Evolutionary conservation across 192 early-diverging fungal species (phyloP).

Genomic region (Pilaira anomala): DNA sequence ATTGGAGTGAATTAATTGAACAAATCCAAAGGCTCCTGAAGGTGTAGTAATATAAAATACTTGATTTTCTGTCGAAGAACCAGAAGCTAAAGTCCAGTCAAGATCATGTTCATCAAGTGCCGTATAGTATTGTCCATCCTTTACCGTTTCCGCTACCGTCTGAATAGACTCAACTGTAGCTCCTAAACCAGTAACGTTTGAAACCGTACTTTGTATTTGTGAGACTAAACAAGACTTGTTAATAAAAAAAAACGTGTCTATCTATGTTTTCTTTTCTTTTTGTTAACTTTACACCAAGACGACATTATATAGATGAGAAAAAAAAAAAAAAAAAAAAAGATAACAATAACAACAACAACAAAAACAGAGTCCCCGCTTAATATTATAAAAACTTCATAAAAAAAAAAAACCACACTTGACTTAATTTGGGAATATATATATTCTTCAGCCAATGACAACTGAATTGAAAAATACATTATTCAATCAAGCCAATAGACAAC

Average conservation of each 20-base stretch:
- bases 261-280: background rate
- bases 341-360: background rate
- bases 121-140: conserved; percentile 42
- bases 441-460: too few species aligned
- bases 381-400: too few species aligned
- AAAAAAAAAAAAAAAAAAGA: background rate
- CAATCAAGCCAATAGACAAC: too few species aligned
- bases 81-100: conserved; percentile 65
- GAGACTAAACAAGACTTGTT: conserved; percentile 22
- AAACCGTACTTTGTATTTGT: conserved; percentile 32
- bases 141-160: conserved; percentile 37
- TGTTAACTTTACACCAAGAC: background rate
- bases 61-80: conserved; percentile 84
- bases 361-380: background rate
- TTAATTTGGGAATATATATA: too few species aligned
- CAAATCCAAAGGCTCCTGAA: conserved; percentile 74
- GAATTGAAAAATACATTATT: too few species aligned
- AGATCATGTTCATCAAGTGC: conserved; percentile 58
- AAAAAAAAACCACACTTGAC: too few species aligned
- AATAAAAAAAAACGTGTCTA: too few species aligned
- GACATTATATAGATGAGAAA: background rate
- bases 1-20: conserved; percentile 90
- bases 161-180: conserved; percentile 29
- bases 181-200: conserved; percentile 31
- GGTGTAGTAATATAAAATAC: conserved; percentile 79